A percentile compares a stretch with the other conserved stretches of the same genome.
These are phyloP conservation scores for Macrotyloma uniflorum DNA, from an alignment of 306 rosid genomes.

Conservation along the genomic window DNA sequence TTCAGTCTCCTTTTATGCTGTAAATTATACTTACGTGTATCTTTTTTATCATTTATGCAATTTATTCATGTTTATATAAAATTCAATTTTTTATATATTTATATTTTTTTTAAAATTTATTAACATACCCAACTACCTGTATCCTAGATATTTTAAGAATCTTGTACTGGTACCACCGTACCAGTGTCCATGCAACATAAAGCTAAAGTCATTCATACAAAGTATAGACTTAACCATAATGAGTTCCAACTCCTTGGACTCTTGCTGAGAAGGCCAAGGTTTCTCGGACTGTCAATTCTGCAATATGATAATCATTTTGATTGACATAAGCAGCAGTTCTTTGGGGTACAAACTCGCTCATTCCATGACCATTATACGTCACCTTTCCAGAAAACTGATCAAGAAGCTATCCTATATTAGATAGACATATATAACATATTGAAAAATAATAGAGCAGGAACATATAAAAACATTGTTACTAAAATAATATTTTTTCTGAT, in stretches of 20 bases:
- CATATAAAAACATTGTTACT: neutral
- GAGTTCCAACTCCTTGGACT: constrained; percentile 79
- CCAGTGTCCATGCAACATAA: too few relatives aligned
- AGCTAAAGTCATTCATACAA: neutral
- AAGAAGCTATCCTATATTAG: constrained; percentile 8
- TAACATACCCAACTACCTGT: too few relatives aligned
- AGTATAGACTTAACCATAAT: constrained; percentile 57
- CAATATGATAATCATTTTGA: constrained; percentile 76
- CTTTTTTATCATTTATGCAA: too few relatives aligned
- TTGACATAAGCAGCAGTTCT: constrained; percentile 79
- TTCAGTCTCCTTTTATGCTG: too few relatives aligned
- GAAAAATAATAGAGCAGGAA: neutral
- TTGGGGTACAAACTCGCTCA: constrained; percentile 80
- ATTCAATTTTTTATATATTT: too few relatives aligned
- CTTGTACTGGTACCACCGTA: too few relatives aligned
- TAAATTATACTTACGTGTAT: too few relatives aligned
- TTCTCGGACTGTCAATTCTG: constrained; percentile 83
- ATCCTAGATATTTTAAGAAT: too few relatives aligned
- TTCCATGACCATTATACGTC: constrained; percentile 63
- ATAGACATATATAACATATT: neutral
- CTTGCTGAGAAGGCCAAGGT: constrained; percentile 85
- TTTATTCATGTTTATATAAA: too few relatives aligned
- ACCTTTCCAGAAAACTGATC: constrained; percentile 62
- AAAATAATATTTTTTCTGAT: neutral
- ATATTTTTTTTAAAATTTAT: too few relatives aligned